Evolutionary conservation across 148 eudicot genomes (phyloP).

Genomic region (Heliamphora exappendiculata): DNA sequence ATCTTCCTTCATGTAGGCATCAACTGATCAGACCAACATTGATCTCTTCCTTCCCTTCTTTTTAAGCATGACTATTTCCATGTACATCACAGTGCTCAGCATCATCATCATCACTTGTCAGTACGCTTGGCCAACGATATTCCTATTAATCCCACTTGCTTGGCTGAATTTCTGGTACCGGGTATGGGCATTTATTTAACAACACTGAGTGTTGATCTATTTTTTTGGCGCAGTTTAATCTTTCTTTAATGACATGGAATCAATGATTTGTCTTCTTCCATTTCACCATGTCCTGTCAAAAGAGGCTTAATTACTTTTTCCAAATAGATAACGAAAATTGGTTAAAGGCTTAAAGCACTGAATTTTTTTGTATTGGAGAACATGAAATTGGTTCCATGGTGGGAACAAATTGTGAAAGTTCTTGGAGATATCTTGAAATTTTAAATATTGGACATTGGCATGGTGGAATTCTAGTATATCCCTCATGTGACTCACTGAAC

Average conservation of each 20-base stretch:
- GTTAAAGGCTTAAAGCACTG: neutral
- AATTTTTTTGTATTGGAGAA: neutral
- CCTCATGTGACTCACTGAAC: neutral
- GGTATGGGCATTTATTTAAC: constrained; percentile 31
- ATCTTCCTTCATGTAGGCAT: constrained; percentile 49
- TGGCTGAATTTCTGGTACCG: constrained; percentile 92
- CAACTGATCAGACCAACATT: constrained; percentile 77
- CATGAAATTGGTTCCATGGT: neutral
- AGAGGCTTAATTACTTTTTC: no score
- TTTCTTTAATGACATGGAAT: neutral
- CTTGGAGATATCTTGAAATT: neutral
- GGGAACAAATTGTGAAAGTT: neutral
- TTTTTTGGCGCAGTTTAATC: neutral
- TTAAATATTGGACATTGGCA: constrained; percentile 6
- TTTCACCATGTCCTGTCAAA: no score
- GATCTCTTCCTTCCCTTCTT: constrained; percentile 72
- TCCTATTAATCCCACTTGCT: constrained; percentile 75
- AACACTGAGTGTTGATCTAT: neutral
- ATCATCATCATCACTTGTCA: constrained; percentile 87
- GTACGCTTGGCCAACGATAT: constrained; percentile 82
- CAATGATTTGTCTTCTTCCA: neutral
- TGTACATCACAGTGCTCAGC: constrained; percentile 58
- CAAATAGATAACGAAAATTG: neutral
- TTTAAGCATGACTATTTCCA: constrained; percentile 48
- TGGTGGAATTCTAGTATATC: neutral